A percentile compares a stretch with the other conserved stretches of the same genome.
Conservation (phyloP, 805 yeast species). For the Groenewaldozyma tartarivorans region DNA sequence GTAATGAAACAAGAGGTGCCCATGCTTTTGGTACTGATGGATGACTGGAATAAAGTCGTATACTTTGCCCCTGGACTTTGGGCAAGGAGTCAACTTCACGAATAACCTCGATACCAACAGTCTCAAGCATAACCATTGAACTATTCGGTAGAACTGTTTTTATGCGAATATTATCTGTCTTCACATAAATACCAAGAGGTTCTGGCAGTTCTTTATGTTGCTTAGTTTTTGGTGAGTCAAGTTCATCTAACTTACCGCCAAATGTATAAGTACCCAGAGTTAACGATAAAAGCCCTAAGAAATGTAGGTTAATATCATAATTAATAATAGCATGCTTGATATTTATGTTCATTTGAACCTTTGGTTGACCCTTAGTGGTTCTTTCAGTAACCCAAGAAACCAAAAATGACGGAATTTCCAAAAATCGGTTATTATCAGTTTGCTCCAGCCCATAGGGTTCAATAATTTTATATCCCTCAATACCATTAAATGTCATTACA, state of each 20-base stretch:
- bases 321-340: constrained; percentile 16
- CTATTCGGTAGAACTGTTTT: constrained; percentile 38
- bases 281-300: constrained; percentile 36
- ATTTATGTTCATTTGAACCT: constrained; percentile 15
- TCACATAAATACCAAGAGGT: constrained; percentile 21
- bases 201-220: not conserved
- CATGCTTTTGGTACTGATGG: constrained; percentile 35
- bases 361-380: constrained; percentile 6
- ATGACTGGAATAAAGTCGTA: constrained; percentile 40
- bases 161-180: constrained; percentile 22
- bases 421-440: constrained; percentile 14
- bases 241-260: too few species aligned
- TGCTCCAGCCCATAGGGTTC: constrained; percentile 19
- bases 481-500: constrained; percentile 18
- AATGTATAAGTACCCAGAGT: constrained; percentile 37
- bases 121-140: constrained; percentile 39
- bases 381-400: constrained; percentile 16
- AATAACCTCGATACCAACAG: constrained; percentile 27
- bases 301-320: constrained; percentile 32
- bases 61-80: constrained; percentile 26
- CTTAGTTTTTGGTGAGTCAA: too few species aligned
- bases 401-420: constrained; percentile 21
- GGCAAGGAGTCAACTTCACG: constrained; percentile 25
- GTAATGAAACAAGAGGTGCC: constrained; percentile 28
- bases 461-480: constrained; percentile 18